Evolutionary conservation across 148 eudicot genomes (phyloP), one percentile per base, ranked within the genome.

Genomic region (Euryodendron excelsum): DNA sequence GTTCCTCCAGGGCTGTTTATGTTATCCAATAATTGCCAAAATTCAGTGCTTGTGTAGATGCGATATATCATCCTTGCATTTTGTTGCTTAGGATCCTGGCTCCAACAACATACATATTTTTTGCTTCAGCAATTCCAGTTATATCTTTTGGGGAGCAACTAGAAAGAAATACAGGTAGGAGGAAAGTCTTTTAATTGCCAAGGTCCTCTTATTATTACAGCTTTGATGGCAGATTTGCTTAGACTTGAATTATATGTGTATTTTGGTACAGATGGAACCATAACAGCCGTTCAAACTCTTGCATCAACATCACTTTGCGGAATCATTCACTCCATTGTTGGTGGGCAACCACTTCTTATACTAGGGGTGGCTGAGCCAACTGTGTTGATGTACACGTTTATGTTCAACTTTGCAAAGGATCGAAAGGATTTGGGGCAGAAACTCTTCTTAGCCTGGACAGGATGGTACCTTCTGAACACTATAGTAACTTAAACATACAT

Each of bases 331-430:
- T 96, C 99, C 23, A 89, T 96, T 70, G 45, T 96, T 65, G 99
- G 99, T 72, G 99, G 99, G 41, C 99, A 96, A 80, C 99, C 99
- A 48, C 80, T 96, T 45, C 92, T 96, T 41, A 93, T 96, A 77
- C 92, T 96, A 50, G 99, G 98, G 44, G 99, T 93, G 59, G 99
- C 99, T 76, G 98, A 93, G 88, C 99, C 99, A 77, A 96, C 99
- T 28, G 99, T 96, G 66, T 78, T 96, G 68, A 96, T 96, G 99
- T 96, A 96, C 84, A 92, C 94, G n/a, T 96, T 96, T 82, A 96
- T 96, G 99, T 96, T 85, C 89, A 87, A 91, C 81, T 96, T 96
- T 81, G 98, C 93, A 25, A 96, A 96, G 84, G 96, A 88, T 76
- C 83, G 94, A 77, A 87, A 82, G 75, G 98, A 92, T 73, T 83